Conservation (phyloP, 2,329 filamentous ascomycete species). For the Monilinia fructicola region DNA sequence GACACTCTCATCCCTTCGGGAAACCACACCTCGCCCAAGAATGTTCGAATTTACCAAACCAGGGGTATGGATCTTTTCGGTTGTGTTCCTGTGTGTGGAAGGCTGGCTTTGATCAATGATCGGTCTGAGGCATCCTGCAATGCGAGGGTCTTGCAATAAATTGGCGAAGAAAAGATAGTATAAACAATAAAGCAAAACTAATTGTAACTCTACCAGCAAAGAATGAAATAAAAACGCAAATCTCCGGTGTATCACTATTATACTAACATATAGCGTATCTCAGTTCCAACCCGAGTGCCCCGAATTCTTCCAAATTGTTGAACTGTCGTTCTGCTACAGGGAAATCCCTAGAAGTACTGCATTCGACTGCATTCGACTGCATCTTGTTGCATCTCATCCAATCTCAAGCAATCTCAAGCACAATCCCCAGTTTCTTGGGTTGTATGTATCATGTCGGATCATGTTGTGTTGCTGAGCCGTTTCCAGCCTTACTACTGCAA, state of each 20-base stretch:
- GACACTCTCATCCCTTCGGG: slow-evolving; percentile 35
- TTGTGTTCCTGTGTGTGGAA: slow-evolving; percentile 12
- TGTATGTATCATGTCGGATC: slow-evolving; percentile 12
- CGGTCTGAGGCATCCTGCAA: slow-evolving; percentile 7
- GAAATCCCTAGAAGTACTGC: slow-evolving; percentile 13
- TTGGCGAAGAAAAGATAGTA: neutral
- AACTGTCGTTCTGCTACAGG: slow-evolving; percentile 2
- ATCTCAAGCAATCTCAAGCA: slow-evolving; percentile 5
- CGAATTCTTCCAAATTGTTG: slow-evolving; percentile 15
- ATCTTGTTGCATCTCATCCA: slow-evolving; percentile 7
- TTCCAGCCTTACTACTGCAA: slow-evolving; percentile 24
- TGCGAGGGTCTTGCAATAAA: slow-evolving; percentile 7
- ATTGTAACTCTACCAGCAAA: neutral
- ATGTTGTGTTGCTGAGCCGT: slow-evolving; percentile 21
- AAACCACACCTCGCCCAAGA: slow-evolving; percentile 29
- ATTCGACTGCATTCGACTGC: neutral
- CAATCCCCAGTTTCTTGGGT: slow-evolving; percentile 10
- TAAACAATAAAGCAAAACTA: slow-evolving; percentile 13
- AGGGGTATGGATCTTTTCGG: slow-evolving; percentile 14
- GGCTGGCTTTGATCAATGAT: slow-evolving; percentile 17
- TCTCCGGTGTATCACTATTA: slow-evolving; percentile 7
- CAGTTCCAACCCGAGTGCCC: slow-evolving; percentile 23
- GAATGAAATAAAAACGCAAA: slow-evolving; percentile 8
- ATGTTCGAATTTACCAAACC: slow-evolving; percentile 24
- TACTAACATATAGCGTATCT: slow-evolving; percentile 11